These are phyloP conservation scores for Starmerella gropengiesseri DNA, from an alignment of 805 yeast genomes.

Conservation along the genomic window DNA sequence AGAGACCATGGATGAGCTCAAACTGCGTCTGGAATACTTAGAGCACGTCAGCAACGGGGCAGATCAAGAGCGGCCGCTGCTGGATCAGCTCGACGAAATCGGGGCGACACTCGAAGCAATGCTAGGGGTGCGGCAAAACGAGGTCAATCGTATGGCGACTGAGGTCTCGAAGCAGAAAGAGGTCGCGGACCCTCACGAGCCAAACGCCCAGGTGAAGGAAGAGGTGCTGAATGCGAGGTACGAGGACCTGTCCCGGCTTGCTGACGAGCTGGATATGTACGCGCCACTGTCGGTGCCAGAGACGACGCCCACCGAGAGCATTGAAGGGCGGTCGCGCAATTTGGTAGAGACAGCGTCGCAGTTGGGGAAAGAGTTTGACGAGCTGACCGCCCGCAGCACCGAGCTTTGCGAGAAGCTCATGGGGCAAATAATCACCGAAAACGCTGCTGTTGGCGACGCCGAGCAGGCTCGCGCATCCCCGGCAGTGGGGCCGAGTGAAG, in stretches of 20 bases:
- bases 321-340: conserved; percentile 5
- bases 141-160: conserved; percentile 14
- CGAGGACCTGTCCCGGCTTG: conserved; percentile 9
- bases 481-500: too few relatives aligned
- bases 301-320: neutral
- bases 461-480: conserved; percentile 1
- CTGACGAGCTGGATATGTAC: conserved; percentile 12
- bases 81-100: conserved; percentile 15
- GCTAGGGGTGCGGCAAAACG: conserved; percentile 12
- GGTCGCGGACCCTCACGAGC: neutral
- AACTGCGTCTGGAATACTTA: conserved; percentile 18
- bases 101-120: conserved; percentile 11
- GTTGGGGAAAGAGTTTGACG: conserved; percentile 20
- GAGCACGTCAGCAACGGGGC: conserved; percentile 12
- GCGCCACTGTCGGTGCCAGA: conserved; percentile 13
- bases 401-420: conserved; percentile 15
- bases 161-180: conserved; percentile 6
- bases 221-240: conserved; percentile 9
- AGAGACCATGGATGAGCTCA: conserved; percentile 22
- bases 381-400: conserved; percentile 19
- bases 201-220: conserved; percentile 7
- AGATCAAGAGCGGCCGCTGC: conserved; percentile 7
- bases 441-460: conserved; percentile 5
- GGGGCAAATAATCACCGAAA: conserved; percentile 12
- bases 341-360: conserved; percentile 12